A percentile compares a stretch with the other conserved stretches of the same genome.
phyloP scores from a whole-genome alignment of 140 eudicot genomes.

The Oenanthe javanica region DNA sequence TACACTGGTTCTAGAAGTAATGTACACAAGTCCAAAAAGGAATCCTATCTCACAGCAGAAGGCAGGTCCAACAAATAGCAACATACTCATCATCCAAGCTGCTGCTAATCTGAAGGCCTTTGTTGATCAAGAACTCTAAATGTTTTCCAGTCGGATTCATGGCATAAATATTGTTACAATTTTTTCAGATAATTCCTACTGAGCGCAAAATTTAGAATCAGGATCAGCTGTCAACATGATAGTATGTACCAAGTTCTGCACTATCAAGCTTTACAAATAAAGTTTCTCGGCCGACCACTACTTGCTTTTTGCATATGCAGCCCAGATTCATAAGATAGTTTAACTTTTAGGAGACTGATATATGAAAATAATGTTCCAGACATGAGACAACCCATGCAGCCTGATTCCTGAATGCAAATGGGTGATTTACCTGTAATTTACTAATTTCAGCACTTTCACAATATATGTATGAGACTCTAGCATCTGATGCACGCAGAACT shows the following conservation, averaged over 20 bases:
- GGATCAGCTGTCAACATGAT: background rate
- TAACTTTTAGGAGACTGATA: background rate
- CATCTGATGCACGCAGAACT: slow-evolving; percentile 62
- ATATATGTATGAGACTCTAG: slow-evolving; percentile 68
- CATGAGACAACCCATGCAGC: background rate
- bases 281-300: background rate
- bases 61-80: background rate
- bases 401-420: background rate
- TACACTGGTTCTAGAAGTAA: background rate
- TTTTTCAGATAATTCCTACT: background rate
- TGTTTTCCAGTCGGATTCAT: slow-evolving; percentile 63
- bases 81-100: background rate
- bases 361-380: background rate
- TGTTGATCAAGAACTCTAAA: slow-evolving; percentile 55
- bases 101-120: slow-evolving; percentile 1
- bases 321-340: background rate
- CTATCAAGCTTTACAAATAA: background rate
- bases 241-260: background rate
- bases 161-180: background rate
- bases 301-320: background rate
- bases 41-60: background rate
- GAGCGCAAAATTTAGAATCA: background rate
- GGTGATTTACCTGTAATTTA: slow-evolving; percentile 60
- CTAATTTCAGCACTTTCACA: slow-evolving; percentile 51
- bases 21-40: background rate